Base-by-base conservation (phyloP, 371 early-diverging fungal genomes). In the Saksenaea vasiformis region DNA sequence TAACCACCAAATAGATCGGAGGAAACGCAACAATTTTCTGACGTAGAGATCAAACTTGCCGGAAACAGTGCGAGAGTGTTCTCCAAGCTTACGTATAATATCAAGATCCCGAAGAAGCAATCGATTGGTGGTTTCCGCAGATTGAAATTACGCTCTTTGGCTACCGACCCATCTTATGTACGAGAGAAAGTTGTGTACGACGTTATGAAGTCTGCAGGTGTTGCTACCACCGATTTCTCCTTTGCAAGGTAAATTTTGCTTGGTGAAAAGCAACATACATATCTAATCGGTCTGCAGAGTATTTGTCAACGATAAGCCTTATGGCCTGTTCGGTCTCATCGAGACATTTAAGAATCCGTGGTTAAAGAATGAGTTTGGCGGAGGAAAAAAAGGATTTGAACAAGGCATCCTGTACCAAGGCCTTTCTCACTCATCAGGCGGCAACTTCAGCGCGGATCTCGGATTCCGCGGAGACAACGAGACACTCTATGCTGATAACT, bases 321-420 rank as follows among this genome's bases (percentile, higher is more conserved):
- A 71, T 41, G 80, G 80, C 8, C 41, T 80, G 4, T 80, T 74
- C 63, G 69, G 72, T 10, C 37, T 80, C 3, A 64, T 77, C 13
- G 80, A 80, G 35, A 58, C 59, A 0, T 74, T 68, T 54, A 56
- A 74, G 26, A 54, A 75, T 22, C 69, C 75, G 14, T 80, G 80
- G 80, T 27, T 74, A 0, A 51, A 66, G 14, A 73, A 70, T 3
- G 76, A 70, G 3, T 80, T 80, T 60, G 66, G 62, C 17, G 64
- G 70, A 24, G 78, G 78, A 36, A 36, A 59, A 7, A 56, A 64
- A n/a, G 37, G 64, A 2, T 76, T 72, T 41, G 37, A 72, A n/a
- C 66, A 77, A 19, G 80, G 80, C 10, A 44, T 62, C 24, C 31
- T 80, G 11, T 80, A 72, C 34, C 62, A 77, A 70, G 76, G 74